Conservation (phyloP, 495 filamentous ascomycete species). For the Lepidopterella palustris region DNA sequence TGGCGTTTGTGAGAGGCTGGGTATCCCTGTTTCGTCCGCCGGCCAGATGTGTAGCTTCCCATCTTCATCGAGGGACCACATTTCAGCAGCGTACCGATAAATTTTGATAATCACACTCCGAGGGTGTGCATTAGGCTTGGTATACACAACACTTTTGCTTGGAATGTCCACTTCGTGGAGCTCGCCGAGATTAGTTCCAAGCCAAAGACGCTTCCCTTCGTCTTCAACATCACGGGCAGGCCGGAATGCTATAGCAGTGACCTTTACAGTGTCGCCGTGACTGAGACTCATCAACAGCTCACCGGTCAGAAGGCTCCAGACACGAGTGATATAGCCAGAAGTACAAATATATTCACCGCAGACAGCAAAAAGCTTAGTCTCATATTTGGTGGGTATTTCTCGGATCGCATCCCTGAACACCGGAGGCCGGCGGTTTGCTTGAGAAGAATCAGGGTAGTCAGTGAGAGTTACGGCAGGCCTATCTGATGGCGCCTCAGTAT, state of each 20-base stretch:
- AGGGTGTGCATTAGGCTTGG: constrained; percentile 64
- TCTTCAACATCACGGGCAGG: constrained; percentile 64
- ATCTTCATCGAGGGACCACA: constrained; percentile 92
- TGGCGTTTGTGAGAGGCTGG: constrained; percentile 62
- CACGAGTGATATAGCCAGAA: constrained; percentile 72
- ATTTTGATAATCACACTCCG: constrained; percentile 83
- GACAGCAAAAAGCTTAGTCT: constrained; percentile 76
- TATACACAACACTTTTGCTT: constrained; percentile 58
- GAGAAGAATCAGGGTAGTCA: constrained; percentile 79
- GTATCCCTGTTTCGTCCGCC: constrained; percentile 66
- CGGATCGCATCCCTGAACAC: constrained; percentile 58
- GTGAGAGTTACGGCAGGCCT: constrained; percentile 25
- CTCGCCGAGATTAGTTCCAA: constrained; percentile 82
- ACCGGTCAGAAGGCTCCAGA: constrained; percentile 79
- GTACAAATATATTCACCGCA: constrained; percentile 86
- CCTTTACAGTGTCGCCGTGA: constrained; percentile 73
- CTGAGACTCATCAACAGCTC: constrained; percentile 70
- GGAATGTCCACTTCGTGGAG: constrained; percentile 79
- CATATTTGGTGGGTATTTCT: constrained; percentile 76
- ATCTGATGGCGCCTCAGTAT: constrained; percentile 19
- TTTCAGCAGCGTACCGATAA: constrained; percentile 72
- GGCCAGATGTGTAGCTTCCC: constrained; percentile 85
- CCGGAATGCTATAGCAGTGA: constrained; percentile 78
- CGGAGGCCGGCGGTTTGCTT: constrained; percentile 78
- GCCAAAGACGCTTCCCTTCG: constrained; percentile 81